Evolutionary conservation across 352 stramenopile species (phyloP).

Genomic region (Pseudoperonospora humuli): DNA sequence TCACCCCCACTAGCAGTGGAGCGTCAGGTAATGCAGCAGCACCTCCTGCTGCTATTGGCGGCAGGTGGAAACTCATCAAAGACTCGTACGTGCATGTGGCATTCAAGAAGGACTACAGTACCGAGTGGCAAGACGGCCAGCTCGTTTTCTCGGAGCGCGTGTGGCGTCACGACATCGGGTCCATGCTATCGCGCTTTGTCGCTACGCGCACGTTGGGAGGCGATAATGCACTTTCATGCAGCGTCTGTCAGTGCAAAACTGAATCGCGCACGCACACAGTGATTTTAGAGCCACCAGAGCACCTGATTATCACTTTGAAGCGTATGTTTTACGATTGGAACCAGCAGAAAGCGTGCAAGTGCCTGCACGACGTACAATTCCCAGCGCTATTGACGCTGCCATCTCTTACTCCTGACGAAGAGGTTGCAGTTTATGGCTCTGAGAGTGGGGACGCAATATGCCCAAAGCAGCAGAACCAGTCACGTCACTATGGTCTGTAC

Average conservation of each 20-base stretch:
- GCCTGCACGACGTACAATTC: constrained; percentile 77
- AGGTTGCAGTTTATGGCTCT: constrained; percentile 18
- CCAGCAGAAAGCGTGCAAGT: constrained; percentile 84
- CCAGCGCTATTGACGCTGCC: constrained; percentile 60
- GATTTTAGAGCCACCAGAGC: constrained; percentile 64
- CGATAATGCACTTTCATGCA: constrained; percentile 73
- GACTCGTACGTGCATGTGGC: constrained; percentile 80
- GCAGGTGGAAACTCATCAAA: constrained; percentile 71
- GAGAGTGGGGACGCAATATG: constrained; percentile 4
- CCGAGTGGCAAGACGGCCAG: constrained; percentile 72
- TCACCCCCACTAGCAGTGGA: constrained; percentile 9
- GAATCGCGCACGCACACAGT: constrained; percentile 79
- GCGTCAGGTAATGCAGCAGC: constrained; percentile 4
- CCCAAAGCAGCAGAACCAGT: constrained; percentile 22
- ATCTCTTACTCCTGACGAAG: constrained; percentile 52
- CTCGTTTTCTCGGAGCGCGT: constrained; percentile 80
- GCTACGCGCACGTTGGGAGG: constrained; percentile 71
- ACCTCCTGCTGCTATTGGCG: constrained; percentile 16
- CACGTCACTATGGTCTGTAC: constrained; percentile 81
- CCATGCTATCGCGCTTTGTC: constrained; percentile 76
- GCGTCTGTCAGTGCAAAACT: constrained; percentile 61
- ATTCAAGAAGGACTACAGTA: constrained; percentile 88
- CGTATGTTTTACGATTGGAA: constrained; percentile 88
- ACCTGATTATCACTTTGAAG: constrained; percentile 85
- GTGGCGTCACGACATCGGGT: constrained; percentile 74